phyloP scores from a whole-genome alignment of 176 grass and related monocot genomes.

The Ensete ventricosum region DNA sequence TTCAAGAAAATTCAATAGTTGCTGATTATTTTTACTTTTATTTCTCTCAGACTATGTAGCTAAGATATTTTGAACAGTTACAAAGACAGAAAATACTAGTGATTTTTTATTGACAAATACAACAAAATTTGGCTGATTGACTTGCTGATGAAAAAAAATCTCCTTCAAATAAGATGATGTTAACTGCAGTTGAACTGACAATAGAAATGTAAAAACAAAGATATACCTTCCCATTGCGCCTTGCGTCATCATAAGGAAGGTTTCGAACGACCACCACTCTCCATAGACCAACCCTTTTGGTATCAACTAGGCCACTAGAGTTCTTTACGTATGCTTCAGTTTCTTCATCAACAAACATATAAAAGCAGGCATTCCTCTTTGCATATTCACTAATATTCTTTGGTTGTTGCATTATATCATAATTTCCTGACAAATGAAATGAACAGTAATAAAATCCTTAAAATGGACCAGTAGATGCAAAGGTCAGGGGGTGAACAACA shows the following conservation, averaged over 20 bases:
- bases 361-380: conserved; percentile 78
- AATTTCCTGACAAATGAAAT: conserved; percentile 59
- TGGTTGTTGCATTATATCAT: conserved; percentile 95
- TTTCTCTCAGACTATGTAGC: too few relatives aligned
- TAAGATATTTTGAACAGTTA: too few relatives aligned
- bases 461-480: not conserved
- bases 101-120: too few relatives aligned
- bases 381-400: conserved; percentile 73
- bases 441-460: conserved; percentile 25
- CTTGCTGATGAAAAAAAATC: not conserved
- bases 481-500: not conserved
- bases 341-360: conserved; percentile 99
- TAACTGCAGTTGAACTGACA: not conserved
- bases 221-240: conserved; percentile 85
- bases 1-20: too few relatives aligned
- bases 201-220: conserved; percentile 2
- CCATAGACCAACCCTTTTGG: conserved; percentile 71
- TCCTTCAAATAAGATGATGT: not conserved
- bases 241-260: conserved; percentile 83
- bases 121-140: too few relatives aligned
- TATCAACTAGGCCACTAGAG: conserved; percentile 39
- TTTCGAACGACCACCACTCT: conserved; percentile 71
- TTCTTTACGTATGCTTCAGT: conserved; percentile 82
- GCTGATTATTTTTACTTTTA: too few relatives aligned
- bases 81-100: too few relatives aligned